phyloP scores from a whole-genome alignment of 2,329 filamentous ascomycete genomes.

The Pseudonectria buxi region DNA sequence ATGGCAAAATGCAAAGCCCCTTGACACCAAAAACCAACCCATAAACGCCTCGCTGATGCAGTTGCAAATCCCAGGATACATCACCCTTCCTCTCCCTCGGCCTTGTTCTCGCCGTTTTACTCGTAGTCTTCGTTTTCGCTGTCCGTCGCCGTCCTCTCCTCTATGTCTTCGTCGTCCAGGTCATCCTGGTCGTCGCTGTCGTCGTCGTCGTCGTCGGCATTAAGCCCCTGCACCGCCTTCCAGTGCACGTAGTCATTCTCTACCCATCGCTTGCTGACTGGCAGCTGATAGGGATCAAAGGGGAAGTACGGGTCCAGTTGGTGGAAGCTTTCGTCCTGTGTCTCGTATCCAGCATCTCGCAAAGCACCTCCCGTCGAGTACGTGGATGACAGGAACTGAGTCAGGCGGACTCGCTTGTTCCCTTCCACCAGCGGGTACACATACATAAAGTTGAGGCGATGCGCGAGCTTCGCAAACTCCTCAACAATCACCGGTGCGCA shows the following conservation, averaged over 20 bases:
- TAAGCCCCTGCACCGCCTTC: slow-evolving; percentile 65
- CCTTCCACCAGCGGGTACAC: slow-evolving; percentile 81
- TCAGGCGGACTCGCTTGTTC: slow-evolving; percentile 83
- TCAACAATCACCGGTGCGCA: slow-evolving; percentile 85
- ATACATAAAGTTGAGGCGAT: slow-evolving; percentile 82
- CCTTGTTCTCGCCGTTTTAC: slow-evolving; percentile 11
- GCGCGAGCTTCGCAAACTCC: slow-evolving; percentile 83
- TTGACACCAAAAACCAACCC: slow-evolving; percentile 6
- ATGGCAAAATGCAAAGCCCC: slow-evolving; percentile 12
- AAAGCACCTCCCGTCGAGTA: slow-evolving; percentile 49
- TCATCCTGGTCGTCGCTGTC: slow-evolving; percentile 48
- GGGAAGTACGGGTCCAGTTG: slow-evolving; percentile 94
- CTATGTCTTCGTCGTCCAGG: slow-evolving; percentile 37
- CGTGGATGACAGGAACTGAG: slow-evolving; percentile 56
- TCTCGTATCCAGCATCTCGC: slow-evolving; percentile 40
- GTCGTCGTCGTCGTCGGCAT: slow-evolving; percentile 49
- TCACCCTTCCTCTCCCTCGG: not conserved
- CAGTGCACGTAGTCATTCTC: slow-evolving; percentile 78
- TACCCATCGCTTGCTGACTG: slow-evolving; percentile 80
- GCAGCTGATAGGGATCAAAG: slow-evolving; percentile 92
- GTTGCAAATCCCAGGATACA: slow-evolving; percentile 2
- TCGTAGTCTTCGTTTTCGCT: slow-evolving; percentile 38
- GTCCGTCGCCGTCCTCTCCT: slow-evolving; percentile 46
- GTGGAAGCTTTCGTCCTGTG: slow-evolving; percentile 67
- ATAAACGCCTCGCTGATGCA: slow-evolving; percentile 11